phyloP scores from a whole-genome alignment of 2,329 filamentous ascomycete genomes.

The Exophiala dermatitidis region DNA sequence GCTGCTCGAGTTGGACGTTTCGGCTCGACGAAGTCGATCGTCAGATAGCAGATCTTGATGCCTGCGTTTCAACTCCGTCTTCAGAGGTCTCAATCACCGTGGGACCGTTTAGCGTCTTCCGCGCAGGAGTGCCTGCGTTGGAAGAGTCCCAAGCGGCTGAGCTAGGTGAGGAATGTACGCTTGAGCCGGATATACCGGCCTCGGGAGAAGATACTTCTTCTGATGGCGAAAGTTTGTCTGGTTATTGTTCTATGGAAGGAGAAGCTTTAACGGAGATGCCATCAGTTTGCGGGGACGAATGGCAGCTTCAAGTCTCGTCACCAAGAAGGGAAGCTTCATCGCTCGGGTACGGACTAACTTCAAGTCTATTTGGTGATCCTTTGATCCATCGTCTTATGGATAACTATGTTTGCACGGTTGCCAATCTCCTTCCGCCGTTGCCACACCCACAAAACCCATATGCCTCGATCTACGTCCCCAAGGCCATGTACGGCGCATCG shows the following conservation, averaged over 20 bases:
- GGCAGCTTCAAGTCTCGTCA: background rate
- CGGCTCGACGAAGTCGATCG: constrained; percentile 14
- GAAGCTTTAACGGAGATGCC: background rate
- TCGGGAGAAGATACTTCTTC: background rate
- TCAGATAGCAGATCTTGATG: constrained; percentile 12
- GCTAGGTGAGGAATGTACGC: background rate
- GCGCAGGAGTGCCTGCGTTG: background rate
- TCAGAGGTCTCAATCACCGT: background rate
- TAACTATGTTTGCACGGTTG: constrained; percentile 14
- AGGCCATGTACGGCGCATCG: constrained; percentile 14
- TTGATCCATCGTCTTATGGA: constrained; percentile 14
- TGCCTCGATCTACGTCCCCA: constrained; percentile 15
- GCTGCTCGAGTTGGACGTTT: constrained; percentile 7
- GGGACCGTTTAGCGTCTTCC: constrained; percentile 11
- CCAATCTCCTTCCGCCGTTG: constrained; percentile 14
- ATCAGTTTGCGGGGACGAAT: background rate
- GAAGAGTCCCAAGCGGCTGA: background rate
- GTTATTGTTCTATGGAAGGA: background rate
- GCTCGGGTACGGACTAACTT: background rate
- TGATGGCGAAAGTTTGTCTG: background rate
- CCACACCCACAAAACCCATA: constrained; percentile 16
- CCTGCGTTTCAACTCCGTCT: background rate
- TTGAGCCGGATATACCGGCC: background rate
- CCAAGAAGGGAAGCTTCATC: background rate
- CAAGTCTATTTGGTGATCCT: constrained; percentile 9